phyloP scores from a whole-genome alignment of 306 rosid species.

The Canavalia gladiata region DNA sequence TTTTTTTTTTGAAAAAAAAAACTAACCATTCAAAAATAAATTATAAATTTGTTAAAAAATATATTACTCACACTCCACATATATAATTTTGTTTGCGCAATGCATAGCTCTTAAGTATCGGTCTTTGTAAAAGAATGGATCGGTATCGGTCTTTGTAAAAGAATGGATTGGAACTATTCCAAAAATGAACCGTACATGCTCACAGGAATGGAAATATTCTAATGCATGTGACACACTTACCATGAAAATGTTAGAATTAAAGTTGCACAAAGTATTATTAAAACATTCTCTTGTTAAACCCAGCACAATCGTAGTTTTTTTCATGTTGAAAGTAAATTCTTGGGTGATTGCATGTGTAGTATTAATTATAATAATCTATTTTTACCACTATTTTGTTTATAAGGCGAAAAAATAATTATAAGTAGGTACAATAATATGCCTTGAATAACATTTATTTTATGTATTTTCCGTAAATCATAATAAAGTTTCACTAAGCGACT shows the following conservation, averaged over 20 bases:
- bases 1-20: too few species aligned
- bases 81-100: background rate
- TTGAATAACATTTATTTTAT: background rate
- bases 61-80: too few species aligned
- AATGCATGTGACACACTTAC: background rate
- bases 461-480: background rate
- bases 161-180: background rate
- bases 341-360: background rate
- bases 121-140: background rate
- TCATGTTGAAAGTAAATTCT: background rate
- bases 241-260: background rate
- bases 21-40: too few species aligned
- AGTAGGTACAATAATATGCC: background rate
- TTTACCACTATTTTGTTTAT: background rate
- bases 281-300: background rate
- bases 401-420: background rate
- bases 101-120: background rate
- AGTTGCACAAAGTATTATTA: background rate
- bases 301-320: background rate
- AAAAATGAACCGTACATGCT: background rate
- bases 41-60: too few species aligned
- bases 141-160: slow-evolving; percentile 6
- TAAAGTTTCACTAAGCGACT: background rate
- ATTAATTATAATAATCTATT: background rate
- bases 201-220: background rate